phyloP scores from a whole-genome alignment of 345 rosid species.

The Salix brachista region DNA sequence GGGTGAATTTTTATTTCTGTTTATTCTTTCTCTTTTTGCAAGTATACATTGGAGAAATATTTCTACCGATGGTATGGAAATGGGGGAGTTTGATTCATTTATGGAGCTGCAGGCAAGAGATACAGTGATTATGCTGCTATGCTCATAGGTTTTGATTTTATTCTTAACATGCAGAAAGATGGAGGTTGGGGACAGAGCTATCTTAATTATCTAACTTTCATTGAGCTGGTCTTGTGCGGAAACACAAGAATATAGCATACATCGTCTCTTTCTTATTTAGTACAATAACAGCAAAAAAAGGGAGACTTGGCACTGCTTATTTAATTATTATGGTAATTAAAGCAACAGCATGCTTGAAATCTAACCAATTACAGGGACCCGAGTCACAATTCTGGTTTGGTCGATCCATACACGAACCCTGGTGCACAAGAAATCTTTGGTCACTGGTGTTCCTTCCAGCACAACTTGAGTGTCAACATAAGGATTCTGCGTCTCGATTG shows the following conservation, averaged over 20 bases:
- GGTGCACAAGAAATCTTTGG: neutral
- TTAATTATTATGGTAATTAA: neutral
- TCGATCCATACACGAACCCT: slow-evolving; percentile 21
- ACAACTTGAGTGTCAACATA: neutral
- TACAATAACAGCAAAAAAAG: neutral
- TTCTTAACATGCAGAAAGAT: too few species aligned
- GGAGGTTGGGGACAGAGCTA: too few species aligned
- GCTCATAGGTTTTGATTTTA: too few species aligned
- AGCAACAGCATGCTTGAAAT: too few species aligned
- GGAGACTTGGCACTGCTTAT: neutral
- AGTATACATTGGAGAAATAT: too few species aligned
- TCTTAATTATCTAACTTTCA: too few species aligned
- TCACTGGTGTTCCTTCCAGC: neutral
- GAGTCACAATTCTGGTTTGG: neutral
- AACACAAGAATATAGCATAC: neutral
- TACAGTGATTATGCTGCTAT: too few species aligned
- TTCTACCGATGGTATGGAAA: too few species aligned
- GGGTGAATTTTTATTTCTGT: too few species aligned
- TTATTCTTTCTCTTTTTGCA: too few species aligned
- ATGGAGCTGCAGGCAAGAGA: too few species aligned
- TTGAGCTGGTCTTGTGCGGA: neutral
- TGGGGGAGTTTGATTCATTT: too few species aligned
- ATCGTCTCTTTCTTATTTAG: neutral
- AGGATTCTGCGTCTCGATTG: slow-evolving; percentile 19
- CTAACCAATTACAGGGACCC: slow-evolving; percentile 6